Evolutionary conservation across 1,284 basidiomycete genomes (phyloP).

Genomic region (Irpex rosettiformis): DNA sequence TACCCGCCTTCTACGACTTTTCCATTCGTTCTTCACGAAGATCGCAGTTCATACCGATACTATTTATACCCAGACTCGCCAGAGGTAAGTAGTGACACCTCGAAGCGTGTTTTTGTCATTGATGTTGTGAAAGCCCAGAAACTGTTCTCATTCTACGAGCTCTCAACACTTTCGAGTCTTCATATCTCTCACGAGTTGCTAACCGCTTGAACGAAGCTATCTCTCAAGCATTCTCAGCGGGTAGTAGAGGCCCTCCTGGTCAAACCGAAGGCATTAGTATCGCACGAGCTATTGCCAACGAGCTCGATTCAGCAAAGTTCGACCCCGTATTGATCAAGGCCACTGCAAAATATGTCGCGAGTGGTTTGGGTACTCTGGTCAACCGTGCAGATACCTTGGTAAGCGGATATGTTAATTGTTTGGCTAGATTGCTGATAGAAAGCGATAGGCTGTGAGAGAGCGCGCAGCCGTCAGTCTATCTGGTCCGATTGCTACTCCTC

Average conservation of each 20-base stretch:
- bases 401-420: conserved; percentile 24
- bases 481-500: conserved; percentile 74
- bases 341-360: conserved; percentile 70
- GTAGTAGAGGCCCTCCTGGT: conserved; percentile 67
- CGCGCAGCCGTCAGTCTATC: conserved; percentile 72
- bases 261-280: conserved; percentile 74
- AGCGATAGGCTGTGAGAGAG: conserved; percentile 65
- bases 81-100: conserved; percentile 56
- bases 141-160: conserved; percentile 85
- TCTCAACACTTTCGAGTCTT: conserved; percentile 76
- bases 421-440: not conserved
- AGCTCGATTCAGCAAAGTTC: conserved; percentile 90
- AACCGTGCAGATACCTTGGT: conserved; percentile 68
- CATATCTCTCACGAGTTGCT: conserved; percentile 83
- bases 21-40: conserved; percentile 95
- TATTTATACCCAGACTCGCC: conserved; percentile 75
- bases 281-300: conserved; percentile 78
- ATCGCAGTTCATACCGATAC: conserved; percentile 95
- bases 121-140: conserved; percentile 63
- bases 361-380: conserved; percentile 65
- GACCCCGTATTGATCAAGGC: conserved; percentile 83
- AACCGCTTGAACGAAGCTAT: conserved; percentile 79
- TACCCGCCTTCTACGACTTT: conserved; percentile 80
- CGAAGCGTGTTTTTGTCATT: not conserved
- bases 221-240: conserved; percentile 67